phyloP scores from a whole-genome alignment of 106 monocot species.

The Ottelia alismoides region DNA sequence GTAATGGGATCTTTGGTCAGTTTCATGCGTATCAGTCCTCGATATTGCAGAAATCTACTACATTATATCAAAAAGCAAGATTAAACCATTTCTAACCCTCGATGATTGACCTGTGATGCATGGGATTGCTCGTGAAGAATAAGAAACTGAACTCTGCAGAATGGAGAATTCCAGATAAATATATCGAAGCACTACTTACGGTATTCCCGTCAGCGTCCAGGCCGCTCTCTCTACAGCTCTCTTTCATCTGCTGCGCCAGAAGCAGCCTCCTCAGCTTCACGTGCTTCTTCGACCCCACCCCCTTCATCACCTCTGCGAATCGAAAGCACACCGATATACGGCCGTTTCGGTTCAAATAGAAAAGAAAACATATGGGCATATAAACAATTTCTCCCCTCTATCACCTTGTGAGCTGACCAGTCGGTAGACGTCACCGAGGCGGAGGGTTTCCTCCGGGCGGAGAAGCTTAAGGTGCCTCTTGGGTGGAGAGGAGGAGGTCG shows the following conservation, averaged over 20 bases:
- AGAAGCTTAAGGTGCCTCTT: constrained; percentile 15
- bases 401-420: constrained; percentile 14
- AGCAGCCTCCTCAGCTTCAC: constrained; percentile 28
- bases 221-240: not conserved
- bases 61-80: too few species aligned
- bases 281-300: constrained; percentile 29
- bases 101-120: not conserved
- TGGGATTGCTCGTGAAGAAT: not conserved
- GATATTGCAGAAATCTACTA: not conserved
- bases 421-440: constrained; percentile 10
- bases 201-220: not conserved
- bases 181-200: not conserved
- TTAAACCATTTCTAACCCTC: too few species aligned
- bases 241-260: constrained; percentile 2
- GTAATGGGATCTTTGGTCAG: too few species aligned
- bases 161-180: not conserved
- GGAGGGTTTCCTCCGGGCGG: constrained; percentile 10
- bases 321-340: not conserved
- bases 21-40: not conserved
- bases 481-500: not conserved
- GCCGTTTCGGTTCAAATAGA: not conserved
- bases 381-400: too few species aligned
- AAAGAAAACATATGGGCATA: not conserved
- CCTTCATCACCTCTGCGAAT: constrained; percentile 31
- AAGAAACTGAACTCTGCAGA: not conserved